Percentiles rank a stretch among this genome's conserved stretches.
Evolutionary conservation across 352 stramenopile genomes (phyloP).

Genomic region (Pythium apleroticum): DNA sequence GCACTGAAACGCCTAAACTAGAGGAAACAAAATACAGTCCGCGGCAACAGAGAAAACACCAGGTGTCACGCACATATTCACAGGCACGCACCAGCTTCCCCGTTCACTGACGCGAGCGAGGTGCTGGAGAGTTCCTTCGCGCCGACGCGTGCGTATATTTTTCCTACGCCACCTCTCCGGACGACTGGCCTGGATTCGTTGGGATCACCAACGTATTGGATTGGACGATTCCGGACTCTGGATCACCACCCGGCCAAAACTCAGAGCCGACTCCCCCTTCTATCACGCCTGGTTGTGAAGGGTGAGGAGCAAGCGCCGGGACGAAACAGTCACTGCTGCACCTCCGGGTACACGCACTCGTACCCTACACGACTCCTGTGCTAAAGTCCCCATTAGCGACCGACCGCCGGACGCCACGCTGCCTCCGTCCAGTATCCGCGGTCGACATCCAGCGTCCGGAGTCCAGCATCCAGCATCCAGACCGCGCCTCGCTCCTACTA

Average conservation of each 20-base stretch:
- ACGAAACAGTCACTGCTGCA: slow-evolving; percentile 3
- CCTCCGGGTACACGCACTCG: neutral
- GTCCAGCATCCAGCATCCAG: neutral
- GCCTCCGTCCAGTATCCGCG: neutral
- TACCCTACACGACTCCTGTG: slow-evolving; percentile 4
- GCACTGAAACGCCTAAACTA: too few relatives aligned
- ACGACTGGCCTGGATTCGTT: neutral
- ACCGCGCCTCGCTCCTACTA: neutral
- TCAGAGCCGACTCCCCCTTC: too few relatives aligned
- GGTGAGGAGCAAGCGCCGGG: neutral
- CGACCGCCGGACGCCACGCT: neutral
- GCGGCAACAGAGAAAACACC: neutral
- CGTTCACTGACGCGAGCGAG: neutral
- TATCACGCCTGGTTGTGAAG: neutral
- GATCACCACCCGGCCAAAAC: neutral
- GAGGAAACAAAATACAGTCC: neutral
- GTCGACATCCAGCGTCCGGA: neutral
- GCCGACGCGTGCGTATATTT: neutral
- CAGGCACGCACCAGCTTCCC: neutral
- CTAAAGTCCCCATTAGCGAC: neutral
- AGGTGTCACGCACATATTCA: neutral
- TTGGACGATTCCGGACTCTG: neutral
- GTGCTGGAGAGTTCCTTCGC: slow-evolving; percentile 8
- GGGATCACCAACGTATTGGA: neutral
- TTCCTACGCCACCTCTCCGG: neutral